Percentiles rank a stretch among this genome's conserved stretches.
These are phyloP conservation scores for Auricularia cornea DNA, from an alignment of 768 basidiomycete genomes.

Conservation along the genomic window DNA sequence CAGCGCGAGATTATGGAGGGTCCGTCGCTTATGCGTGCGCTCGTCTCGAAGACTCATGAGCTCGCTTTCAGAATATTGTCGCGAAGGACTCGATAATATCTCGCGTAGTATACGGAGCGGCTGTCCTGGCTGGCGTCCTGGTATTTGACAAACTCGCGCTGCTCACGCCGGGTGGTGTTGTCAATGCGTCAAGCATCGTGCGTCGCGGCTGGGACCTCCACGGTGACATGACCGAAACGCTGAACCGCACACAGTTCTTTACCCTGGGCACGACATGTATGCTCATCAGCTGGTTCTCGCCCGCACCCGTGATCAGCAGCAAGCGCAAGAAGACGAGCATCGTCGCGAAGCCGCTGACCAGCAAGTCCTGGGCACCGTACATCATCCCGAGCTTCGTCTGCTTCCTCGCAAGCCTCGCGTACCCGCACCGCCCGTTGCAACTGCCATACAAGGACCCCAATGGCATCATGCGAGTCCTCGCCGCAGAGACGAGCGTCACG, in stretches of 20 bases:
- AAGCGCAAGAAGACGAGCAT: neutral
- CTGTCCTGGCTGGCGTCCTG: neutral
- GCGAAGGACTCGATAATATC: neutral
- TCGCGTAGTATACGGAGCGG: neutral
- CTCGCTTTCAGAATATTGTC: neutral
- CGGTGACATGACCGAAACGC: too few species aligned
- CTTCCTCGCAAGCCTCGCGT: slow-evolving; percentile 19
- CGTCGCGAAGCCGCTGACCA: neutral
- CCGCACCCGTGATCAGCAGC: neutral
- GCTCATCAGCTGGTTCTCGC: neutral
- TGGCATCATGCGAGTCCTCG: slow-evolving; percentile 57
- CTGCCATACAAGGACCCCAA: slow-evolving; percentile 44
- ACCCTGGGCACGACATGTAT: neutral
- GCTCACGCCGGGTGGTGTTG: slow-evolving; percentile 2
- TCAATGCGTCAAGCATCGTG: slow-evolving; percentile 6
- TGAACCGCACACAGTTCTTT: neutral
- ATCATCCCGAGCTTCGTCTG: slow-evolving; percentile 3
- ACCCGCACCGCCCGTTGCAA: slow-evolving; percentile 43
- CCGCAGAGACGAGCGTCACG: slow-evolving; percentile 59
- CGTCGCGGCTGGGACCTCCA: neutral
- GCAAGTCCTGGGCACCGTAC: slow-evolving; percentile 1
- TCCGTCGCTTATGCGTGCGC: slow-evolving; percentile 32
- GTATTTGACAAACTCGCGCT: neutral
- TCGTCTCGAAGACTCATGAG: neutral
- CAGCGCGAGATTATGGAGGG: slow-evolving; percentile 34